Evolutionary conservation across 2,329 filamentous ascomycete species (phyloP).

Genomic region (Tolypocladium nubicola): DNA sequence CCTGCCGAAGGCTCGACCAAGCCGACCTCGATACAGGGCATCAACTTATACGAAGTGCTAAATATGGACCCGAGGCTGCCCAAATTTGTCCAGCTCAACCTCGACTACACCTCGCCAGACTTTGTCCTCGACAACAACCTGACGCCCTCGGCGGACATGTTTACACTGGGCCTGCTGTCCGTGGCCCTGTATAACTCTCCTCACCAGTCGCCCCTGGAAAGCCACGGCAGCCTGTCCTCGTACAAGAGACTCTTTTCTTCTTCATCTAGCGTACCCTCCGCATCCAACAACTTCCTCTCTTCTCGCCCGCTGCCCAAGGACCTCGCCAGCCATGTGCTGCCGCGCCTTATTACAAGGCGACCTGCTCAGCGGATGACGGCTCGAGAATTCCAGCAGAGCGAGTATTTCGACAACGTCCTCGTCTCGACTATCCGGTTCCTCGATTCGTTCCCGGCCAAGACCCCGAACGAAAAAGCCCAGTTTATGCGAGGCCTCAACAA

Average conservation of each 20-base stretch:
- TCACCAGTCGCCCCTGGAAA: constrained; percentile 75
- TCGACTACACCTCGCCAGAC: constrained; percentile 91
- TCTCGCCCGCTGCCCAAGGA: constrained; percentile 72
- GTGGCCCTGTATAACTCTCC: constrained; percentile 92
- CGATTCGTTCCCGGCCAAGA: constrained; percentile 85
- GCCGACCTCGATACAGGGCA: constrained; percentile 64
- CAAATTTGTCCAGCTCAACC: constrained; percentile 70
- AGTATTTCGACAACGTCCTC: constrained; percentile 94
- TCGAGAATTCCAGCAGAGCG: constrained; percentile 85
- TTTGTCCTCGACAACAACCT: constrained; percentile 88
- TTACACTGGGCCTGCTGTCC: constrained; percentile 81
- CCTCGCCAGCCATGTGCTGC: constrained; percentile 64
- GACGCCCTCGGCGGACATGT: constrained; percentile 79
- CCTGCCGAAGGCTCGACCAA: constrained; percentile 67
- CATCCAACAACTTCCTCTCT: constrained; percentile 75
- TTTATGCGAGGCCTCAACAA: constrained; percentile 84
- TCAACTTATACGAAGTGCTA: constrained; percentile 73
- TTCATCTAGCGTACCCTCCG: constrained; percentile 66
- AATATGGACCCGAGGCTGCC: constrained; percentile 81
- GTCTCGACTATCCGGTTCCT: constrained; percentile 95
- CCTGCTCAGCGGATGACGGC: constrained; percentile 83
- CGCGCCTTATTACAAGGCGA: constrained; percentile 74
- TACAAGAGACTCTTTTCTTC: constrained; percentile 80
- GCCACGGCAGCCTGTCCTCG: constrained; percentile 66
- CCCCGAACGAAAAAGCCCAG: constrained; percentile 76